phyloP scores from a whole-genome alignment of 495 filamentous ascomycete genomes.

The Trichoderma reesei region DNA sequence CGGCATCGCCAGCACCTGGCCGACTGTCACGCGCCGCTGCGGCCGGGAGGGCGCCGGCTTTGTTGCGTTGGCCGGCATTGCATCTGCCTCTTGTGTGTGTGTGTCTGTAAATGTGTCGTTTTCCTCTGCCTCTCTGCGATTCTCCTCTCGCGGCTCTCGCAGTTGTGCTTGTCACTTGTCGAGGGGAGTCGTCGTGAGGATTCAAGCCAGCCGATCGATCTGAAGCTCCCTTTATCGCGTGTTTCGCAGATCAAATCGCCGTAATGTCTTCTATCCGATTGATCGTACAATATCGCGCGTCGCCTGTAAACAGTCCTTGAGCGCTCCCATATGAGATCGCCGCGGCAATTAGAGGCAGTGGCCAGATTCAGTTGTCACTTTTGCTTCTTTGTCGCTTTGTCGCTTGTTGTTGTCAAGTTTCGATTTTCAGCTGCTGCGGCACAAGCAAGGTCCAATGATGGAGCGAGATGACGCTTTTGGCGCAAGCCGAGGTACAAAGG shows the following conservation, averaged over 20 bases:
- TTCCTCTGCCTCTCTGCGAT: background rate
- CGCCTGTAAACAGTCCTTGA: no score
- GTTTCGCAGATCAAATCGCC: no score
- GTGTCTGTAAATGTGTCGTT: background rate
- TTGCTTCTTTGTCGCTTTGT: background rate
- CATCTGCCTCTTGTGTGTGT: conserved; percentile 6
- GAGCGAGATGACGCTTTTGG: background rate
- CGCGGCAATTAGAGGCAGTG: no score
- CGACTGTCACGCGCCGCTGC: conserved; percentile 13
- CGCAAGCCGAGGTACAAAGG: background rate
- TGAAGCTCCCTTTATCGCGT: no score
- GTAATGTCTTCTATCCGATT: background rate
- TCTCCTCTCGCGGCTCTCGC: no score
- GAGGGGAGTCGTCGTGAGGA: no score
- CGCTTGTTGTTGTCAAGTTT: conserved; percentile 3
- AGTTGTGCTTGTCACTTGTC: background rate
- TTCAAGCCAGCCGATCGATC: no score
- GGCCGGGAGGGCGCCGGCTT: conserved; percentile 21
- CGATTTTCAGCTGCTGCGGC: background rate
- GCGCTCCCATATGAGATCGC: no score
- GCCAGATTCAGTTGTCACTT: no score
- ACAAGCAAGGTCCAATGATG: background rate
- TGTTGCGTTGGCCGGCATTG: conserved; percentile 28
- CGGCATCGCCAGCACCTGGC: conserved; percentile 38
- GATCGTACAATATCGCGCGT: background rate